Conservation (phyloP, 331 rosid genomes). For the Rhamnella rubrinervis region DNA sequence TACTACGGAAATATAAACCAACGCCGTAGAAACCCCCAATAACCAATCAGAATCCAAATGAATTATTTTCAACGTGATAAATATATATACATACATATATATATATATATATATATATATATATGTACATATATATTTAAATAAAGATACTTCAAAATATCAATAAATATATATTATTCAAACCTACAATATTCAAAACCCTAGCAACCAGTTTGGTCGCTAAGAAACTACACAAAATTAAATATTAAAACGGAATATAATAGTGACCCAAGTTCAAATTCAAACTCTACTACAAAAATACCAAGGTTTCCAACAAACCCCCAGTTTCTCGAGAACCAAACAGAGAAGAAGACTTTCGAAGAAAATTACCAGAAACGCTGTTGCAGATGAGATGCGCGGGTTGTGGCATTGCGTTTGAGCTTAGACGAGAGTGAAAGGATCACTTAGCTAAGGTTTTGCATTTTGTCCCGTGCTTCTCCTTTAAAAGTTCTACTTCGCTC, state of each 20-base stretch:
- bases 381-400: slow-evolving; percentile 20
- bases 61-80: too few relatives aligned
- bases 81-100: too few relatives aligned
- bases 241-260: background rate
- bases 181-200: background rate
- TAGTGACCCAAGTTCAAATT: background rate
- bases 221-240: background rate
- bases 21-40: too few relatives aligned
- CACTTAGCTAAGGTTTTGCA: slow-evolving; percentile 38
- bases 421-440: background rate
- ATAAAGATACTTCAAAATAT: too few relatives aligned
- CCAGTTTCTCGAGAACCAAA: slow-evolving; percentile 9
- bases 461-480: slow-evolving; percentile 1
- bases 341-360: background rate
- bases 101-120: too few relatives aligned
- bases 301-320: too few relatives aligned
- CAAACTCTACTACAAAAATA: background rate
- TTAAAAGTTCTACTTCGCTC: too few relatives aligned
- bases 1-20: background rate
- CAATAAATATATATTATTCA: background rate
- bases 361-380: slow-evolving; percentile 17
- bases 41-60: too few relatives aligned
- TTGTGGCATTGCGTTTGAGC: slow-evolving; percentile 21
- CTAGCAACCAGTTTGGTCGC: background rate
- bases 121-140: too few relatives aligned